phyloP scores from a whole-genome alignment of 192 early-diverging fungal species.

The Backusella westeae region DNA sequence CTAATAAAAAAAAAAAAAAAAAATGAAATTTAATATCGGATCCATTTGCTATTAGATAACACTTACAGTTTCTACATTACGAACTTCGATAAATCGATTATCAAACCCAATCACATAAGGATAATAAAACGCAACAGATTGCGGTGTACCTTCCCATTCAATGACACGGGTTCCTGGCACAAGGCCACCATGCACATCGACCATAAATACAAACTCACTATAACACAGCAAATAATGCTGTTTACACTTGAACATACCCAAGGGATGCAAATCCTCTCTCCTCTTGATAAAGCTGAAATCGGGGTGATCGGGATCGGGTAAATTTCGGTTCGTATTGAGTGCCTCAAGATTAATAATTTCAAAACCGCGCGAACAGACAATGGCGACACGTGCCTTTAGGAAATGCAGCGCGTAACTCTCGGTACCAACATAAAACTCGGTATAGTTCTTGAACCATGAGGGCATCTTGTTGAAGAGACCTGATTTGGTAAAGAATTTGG shows the following conservation, averaged over 20 bases:
- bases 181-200: constrained; percentile 63
- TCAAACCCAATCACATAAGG: constrained; percentile 94
- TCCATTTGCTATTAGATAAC: not conserved
- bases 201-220: constrained; percentile 80
- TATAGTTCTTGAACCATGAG: constrained; percentile 30
- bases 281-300: constrained; percentile 77
- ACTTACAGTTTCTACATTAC: constrained; percentile 72
- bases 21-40: not conserved
- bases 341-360: constrained; percentile 88
- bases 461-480: constrained; percentile 22
- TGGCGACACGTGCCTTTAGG: constrained; percentile 76
- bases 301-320: constrained; percentile 79
- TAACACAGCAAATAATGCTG: constrained; percentile 88
- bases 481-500: constrained; percentile 26
- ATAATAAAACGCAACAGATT: constrained; percentile 72
- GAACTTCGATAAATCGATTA: constrained; percentile 84
- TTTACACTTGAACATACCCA: constrained; percentile 76
- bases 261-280: constrained; percentile 72
- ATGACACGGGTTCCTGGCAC: constrained; percentile 39
- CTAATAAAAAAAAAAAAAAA: constrained; percentile 17
- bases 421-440: constrained; percentile 90
- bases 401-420: constrained; percentile 87
- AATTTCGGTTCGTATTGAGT: constrained; percentile 72
- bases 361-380: constrained; percentile 90
- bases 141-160: constrained; percentile 87